A percentile compares a stretch with the other conserved stretches of the same genome.
These are phyloP conservation scores for Omphalotus guepiniiformis DNA, from an alignment of 768 basidiomycete species.

Conservation along the genomic window DNA sequence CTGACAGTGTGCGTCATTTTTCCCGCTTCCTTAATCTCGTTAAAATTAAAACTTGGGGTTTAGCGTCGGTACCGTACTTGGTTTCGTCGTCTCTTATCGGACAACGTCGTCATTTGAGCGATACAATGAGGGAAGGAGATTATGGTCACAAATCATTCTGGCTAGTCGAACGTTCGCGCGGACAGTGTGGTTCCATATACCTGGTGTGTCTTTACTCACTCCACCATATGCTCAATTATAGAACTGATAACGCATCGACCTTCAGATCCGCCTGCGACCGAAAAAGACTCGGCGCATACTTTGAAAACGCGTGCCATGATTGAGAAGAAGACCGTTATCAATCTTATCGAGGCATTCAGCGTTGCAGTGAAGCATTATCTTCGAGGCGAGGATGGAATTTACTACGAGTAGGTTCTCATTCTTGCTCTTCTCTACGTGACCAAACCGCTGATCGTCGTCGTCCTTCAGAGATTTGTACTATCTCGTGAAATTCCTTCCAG, in stretches of 20 bases:
- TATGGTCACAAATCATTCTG: slow-evolving; percentile 68
- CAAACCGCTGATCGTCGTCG: neutral
- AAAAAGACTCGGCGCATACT: slow-evolving; percentile 20
- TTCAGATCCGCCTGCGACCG: slow-evolving; percentile 12
- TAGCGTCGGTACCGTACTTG: slow-evolving; percentile 60
- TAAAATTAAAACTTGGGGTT: no score
- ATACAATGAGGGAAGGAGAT: slow-evolving; percentile 68
- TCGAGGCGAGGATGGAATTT: slow-evolving; percentile 44
- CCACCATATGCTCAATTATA: neutral
- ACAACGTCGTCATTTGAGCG: slow-evolving; percentile 71
- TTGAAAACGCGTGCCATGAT: slow-evolving; percentile 45
- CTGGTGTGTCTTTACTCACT: slow-evolving; percentile 31
- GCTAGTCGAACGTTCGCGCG: slow-evolving; percentile 55
- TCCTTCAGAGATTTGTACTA: slow-evolving; percentile 53
- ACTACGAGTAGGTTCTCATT: slow-evolving; percentile 13
- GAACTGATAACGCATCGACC: neutral
- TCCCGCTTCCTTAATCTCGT: neutral
- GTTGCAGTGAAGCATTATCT: slow-evolving; percentile 70
- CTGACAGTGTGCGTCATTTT: slow-evolving; percentile 55
- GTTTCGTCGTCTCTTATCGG: slow-evolving; percentile 70
- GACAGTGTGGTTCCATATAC: slow-evolving; percentile 65
- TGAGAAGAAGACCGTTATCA: slow-evolving; percentile 68
- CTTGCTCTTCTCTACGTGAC: neutral
- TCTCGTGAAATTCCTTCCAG: slow-evolving; percentile 68
- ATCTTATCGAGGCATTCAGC: slow-evolving; percentile 61